Evolutionary conservation across 2,329 filamentous ascomycete species (phyloP).

Genomic region (Huntiella savannae): DNA sequence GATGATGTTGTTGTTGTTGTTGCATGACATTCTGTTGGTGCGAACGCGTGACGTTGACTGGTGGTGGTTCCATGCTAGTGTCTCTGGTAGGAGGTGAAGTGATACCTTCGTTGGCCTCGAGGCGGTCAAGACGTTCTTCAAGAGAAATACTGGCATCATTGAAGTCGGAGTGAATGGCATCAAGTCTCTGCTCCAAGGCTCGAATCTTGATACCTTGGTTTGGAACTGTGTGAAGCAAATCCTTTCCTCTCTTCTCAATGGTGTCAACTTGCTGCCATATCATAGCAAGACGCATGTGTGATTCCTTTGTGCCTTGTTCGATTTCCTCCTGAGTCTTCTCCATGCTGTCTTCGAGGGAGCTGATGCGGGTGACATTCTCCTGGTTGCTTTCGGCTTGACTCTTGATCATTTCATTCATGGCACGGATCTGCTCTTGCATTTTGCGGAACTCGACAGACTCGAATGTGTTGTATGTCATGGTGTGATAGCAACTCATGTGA

Average conservation of each 20-base stretch:
- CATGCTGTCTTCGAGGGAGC: conserved; percentile 33
- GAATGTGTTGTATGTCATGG: conserved; percentile 26
- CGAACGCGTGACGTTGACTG: neutral
- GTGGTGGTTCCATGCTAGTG: neutral
- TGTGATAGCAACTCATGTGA: conserved; percentile 40
- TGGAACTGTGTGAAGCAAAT: conserved; percentile 11
- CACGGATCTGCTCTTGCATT: conserved; percentile 26
- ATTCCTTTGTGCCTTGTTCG: conserved; percentile 32
- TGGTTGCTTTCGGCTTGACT: conserved; percentile 21
- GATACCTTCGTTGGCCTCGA: conserved; percentile 18
- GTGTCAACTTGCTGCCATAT: conserved; percentile 33
- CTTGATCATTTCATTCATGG: conserved; percentile 26
- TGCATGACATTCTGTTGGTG: neutral
- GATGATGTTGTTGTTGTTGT: neutral
- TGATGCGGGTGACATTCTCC: conserved; percentile 24
- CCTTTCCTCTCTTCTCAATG: conserved; percentile 19
- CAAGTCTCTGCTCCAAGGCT: conserved; percentile 7
- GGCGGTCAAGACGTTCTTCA: conserved; percentile 34
- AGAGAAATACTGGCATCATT: conserved; percentile 30
- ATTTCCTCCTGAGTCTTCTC: conserved; percentile 33
- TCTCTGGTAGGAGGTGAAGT: neutral
- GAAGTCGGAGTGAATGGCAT: conserved; percentile 24
- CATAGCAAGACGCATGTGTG: conserved; percentile 34
- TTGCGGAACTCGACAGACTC: conserved; percentile 29
- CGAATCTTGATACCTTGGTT: conserved; percentile 4